Conservation (phyloP, 257 asterid species). For the Plantago ovata region DNA sequence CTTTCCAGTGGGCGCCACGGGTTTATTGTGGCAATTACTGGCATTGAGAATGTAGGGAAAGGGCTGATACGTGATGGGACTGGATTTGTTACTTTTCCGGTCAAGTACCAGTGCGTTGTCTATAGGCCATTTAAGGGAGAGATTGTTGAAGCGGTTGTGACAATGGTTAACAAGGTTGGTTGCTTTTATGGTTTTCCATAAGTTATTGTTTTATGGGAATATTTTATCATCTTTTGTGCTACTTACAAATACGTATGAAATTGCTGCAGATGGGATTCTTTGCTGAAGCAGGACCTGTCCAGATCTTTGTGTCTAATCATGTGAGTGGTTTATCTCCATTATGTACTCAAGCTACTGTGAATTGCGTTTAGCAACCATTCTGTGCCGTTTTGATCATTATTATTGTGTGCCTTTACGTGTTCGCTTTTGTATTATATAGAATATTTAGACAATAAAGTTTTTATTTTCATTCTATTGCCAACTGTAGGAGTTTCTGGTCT, state of each 20-base stretch:
- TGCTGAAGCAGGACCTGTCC: conserved; percentile 98
- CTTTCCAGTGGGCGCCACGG: conserved; percentile 82
- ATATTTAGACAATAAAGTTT: too few relatives aligned
- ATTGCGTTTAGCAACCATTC: not conserved
- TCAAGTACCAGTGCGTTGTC: conserved; percentile 89
- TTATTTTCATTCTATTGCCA: too few relatives aligned
- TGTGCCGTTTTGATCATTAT: too few relatives aligned
- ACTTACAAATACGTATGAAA: not conserved
- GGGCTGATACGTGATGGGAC: conserved; percentile 96
- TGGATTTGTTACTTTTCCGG: conserved; percentile 87
- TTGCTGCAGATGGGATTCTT: conserved; percentile 92
- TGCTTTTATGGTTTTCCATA: not conserved
- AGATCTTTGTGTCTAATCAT: conserved; percentile 84
- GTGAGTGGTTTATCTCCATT: conserved; percentile 36
- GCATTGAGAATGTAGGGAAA: conserved; percentile 84
- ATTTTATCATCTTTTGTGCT: not conserved
- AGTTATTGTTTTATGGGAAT: not conserved
- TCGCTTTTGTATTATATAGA: too few relatives aligned
- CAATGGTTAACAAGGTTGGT: conserved; percentile 91
- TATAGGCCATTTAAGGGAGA: conserved; percentile 97
- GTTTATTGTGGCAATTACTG: conserved; percentile 90
- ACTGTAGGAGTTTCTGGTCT: too few relatives aligned
- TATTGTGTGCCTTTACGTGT: too few relatives aligned
- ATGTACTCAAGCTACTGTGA: not conserved
- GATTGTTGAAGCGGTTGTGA: conserved; percentile 85